Evolutionary conservation across 2,329 filamentous ascomycete species (phyloP).

Genomic region (Curvularia hawaiiensis): DNA sequence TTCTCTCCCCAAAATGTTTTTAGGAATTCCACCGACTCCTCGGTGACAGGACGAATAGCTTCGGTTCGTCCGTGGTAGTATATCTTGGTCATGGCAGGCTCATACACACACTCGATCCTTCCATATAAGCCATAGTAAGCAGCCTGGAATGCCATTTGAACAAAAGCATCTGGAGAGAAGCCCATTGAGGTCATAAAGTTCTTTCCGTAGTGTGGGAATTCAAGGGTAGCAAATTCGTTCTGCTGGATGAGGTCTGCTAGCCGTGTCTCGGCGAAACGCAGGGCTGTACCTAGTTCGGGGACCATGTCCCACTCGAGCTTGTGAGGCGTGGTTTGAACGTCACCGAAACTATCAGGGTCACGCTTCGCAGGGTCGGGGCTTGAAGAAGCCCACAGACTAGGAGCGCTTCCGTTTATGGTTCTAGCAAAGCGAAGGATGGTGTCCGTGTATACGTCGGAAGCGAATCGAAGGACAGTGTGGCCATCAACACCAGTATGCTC

Average conservation of each 20-base stretch:
- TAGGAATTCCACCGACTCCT: conserved; percentile 85
- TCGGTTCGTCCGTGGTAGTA: conserved; percentile 94
- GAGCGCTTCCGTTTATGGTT: conserved; percentile 92
- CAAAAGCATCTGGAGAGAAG: conserved; percentile 95
- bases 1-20: conserved; percentile 95
- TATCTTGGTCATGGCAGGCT: conserved; percentile 97
- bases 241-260: conserved; percentile 94
- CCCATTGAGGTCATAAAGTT: conserved; percentile 98
- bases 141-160: conserved; percentile 99
- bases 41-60: conserved; percentile 84
- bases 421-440: conserved; percentile 95
- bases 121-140: conserved; percentile 98
- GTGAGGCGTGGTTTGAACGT: conserved; percentile 91
- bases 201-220: conserved; percentile 89
- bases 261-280: conserved; percentile 93
- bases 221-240: conserved; percentile 92
- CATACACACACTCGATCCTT: conserved; percentile 91
- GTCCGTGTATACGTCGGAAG: conserved; percentile 95
- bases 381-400: conserved; percentile 86
- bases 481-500: conserved; percentile 98
- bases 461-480: conserved; percentile 94
- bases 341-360: conserved; percentile 87
- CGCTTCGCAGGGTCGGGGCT: conserved; percentile 93
- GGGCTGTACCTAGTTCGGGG: conserved; percentile 85
- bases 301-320: conserved; percentile 98